Evolutionary conservation across 116 monocot genomes (phyloP), one percentile per base, ranked within the genome.

Genomic region (Thalassia testudinum): DNA sequence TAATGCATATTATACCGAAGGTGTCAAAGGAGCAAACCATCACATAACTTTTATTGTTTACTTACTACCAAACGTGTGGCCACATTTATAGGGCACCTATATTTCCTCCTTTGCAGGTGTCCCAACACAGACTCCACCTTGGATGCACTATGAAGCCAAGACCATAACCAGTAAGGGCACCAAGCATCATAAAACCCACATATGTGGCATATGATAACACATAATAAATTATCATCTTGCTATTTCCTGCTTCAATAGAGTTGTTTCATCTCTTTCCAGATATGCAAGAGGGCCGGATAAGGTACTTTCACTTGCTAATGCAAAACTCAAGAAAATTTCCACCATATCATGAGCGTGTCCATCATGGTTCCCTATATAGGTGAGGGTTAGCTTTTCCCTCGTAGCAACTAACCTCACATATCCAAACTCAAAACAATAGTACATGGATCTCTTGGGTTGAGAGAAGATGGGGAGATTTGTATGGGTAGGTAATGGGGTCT

Each of bases 321-420:
- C 70, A 49, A 67, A 47, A 0, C 78, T 72, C 27, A 82, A 79
- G 18, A 62, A 62, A 27, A 93, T 93, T 66, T 84, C 93, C 28
- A 93, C 47, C 19, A 64, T 53, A 53, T 93, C 93, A 64, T 93
- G 93, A 14, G 75, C 62, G 54, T 71, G 44, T 16, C 93, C 93
- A 60, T 93, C 93, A 67, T 93, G 93, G 56, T 93, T 93, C 21
- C 93, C 93, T 6, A 93, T 67, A 60, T 93, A 93, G 13, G 60
- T 66, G 24, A 93, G 74, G 6, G 71, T 83, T 45, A 93, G 50
- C 29, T 87, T 93, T 64, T 93, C 81, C 57, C 75, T 71, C 13
- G 83, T 84, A 14, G 93, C 93, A 52, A 81, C 63, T 51, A 93
- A 78, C 62, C 69, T 84, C 30, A 87, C 87, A 59, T 87, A 93